These are phyloP conservation scores for Skeletonema marinoi DNA, from an alignment of 108 stramenopile genomes.

Conservation along the genomic window DNA sequence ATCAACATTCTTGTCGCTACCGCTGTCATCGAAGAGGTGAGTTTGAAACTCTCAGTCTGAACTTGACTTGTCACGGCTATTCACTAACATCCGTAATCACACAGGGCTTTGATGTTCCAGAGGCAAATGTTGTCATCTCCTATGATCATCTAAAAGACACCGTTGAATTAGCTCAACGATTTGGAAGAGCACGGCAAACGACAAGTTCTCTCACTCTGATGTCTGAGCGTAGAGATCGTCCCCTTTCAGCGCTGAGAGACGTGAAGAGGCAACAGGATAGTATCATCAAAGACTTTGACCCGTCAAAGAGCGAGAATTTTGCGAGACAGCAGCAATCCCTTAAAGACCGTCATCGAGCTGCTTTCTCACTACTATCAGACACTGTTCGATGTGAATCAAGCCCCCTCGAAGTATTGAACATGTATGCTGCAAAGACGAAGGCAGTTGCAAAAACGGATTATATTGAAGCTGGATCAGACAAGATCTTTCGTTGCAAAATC, in stretches of 20 bases:
- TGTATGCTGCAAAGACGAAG: conserved; percentile 40
- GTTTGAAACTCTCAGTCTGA: background rate
- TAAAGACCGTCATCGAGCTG: conserved; percentile 31
- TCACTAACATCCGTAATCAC: background rate
- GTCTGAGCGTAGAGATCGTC: conserved; percentile 47
- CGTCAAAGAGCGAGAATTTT: conserved; percentile 5
- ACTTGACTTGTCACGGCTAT: background rate
- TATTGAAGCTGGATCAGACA: conserved; percentile 9
- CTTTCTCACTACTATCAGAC: conserved; percentile 22
- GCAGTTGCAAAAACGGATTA: conserved; percentile 20
- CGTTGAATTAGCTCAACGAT: conserved; percentile 49
- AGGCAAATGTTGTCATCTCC: conserved; percentile 45
- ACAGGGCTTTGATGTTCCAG: conserved; percentile 46
- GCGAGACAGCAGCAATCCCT: conserved; percentile 27
- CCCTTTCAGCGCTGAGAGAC: conserved; percentile 33
- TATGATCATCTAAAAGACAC: conserved; percentile 50
- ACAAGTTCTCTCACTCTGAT: conserved; percentile 34
- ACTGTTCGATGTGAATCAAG: conserved; percentile 18
- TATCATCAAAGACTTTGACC: conserved; percentile 42
- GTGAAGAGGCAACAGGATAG: conserved; percentile 39
- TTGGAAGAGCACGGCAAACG: conserved; percentile 40
- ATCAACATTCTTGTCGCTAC: conserved; percentile 42
- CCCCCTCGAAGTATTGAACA: conserved; percentile 34
- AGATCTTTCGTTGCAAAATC: conserved; percentile 18
- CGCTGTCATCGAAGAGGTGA: conserved; percentile 44